Evolutionary conservation across 2,329 filamentous ascomycete species (phyloP), one percentile per base, ranked within the genome.

Genomic region (Knufia petricola): DNA sequence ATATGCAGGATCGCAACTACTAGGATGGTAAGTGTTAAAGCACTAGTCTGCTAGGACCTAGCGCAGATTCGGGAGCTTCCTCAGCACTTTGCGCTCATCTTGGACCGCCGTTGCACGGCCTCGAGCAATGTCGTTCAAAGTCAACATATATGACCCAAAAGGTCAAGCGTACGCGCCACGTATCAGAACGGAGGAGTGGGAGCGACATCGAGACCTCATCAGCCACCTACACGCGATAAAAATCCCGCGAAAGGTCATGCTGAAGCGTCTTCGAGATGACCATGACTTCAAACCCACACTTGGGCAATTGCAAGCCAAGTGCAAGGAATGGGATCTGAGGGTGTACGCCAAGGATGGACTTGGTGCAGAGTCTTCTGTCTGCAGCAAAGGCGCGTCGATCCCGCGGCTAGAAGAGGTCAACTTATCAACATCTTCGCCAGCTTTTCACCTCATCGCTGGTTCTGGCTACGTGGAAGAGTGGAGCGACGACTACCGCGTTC

Each of bases 71-170:
- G n/a, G n/a, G n/a, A n/a, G n/a, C n/a, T n/a, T n/a, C n/a, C n/a
- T n/a, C n/a, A n/a, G n/a, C n/a, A n/a, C n/a, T n/a, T n/a, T n/a
- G n/a, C n/a, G n/a, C n/a, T n/a, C n/a, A n/a, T n/a, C n/a, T n/a
- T n/a, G n/a, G n/a, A n/a, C n/a, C n/a, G n/a, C n/a, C n/a, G n/a
- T n/a, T n/a, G n/a, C n/a, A n/a, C n/a, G n/a, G n/a, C n/a, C n/a
- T n/a, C n/a, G n/a, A n/a, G n/a, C n/a, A n/a, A 46, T 46, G 42
- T 34, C 42, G 19, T 46, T 46, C 19, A 46, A 34, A 23, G 42
- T 46, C 10, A 46, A 46, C n/a, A 12, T 36, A 10, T 46, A 46
- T 19, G 42, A 46, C 31, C 42, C 42, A n/a, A 19, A 46, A 15
- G 20, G 31, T 23, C 42, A 34, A 37, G 28, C 28, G 4, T 46